Base-by-base conservation (phyloP, 2,329 filamentous ascomycete genomes). In the Ceratocystis huliohia region DNA sequence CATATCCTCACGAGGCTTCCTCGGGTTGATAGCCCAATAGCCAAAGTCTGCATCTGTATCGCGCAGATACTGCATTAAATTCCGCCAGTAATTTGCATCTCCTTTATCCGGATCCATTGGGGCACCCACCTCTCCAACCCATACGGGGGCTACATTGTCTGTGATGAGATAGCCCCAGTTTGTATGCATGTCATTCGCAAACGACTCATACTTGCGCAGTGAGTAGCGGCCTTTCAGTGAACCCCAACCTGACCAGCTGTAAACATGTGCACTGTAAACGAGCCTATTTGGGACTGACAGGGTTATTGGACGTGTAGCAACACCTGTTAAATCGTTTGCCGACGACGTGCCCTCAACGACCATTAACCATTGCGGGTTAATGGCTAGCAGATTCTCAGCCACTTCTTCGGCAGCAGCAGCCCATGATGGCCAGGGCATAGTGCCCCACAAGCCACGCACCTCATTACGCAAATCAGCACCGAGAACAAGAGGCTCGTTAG, bases 191-290 rank as follows among this genome's bases (percentile, higher is more conserved):
- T 84, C 78, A 65, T 77, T 73, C 30, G 79, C 81, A 71, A 88
- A 88, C n/a, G 82, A 84, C 10, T 77, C 75, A 72, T 88, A 88
- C 37, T 76, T 76, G 5, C 85, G 81, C 73, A 82, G 81, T 7
- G 81, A 78, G 73, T 85, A 88, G 3, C 84, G 80, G 1, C 84
- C 83, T 37, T 78, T 81, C 68, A 78, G 72, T 70, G 80, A 83
- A 46, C 85, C 84, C 86, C 86, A 88, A 66, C 86, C 86, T 17
- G 84, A 87, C 86, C 86, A 88, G 41, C 79, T 77, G 73, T 88
- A 88, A 25, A 88, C 84, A 73, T 88, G 86, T 1, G 84, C 81
- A 68, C 84, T 86, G 75, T 88, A 88, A 41, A 88, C 85, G 30
- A 88, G 78, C 28, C 79, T 77, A 70, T 82, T 73, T 5, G 78